Percentiles rank a stretch among this genome's conserved stretches.
phyloP scores from a whole-genome alignment of 768 basidiomycete species.

The Coprinopsis cinerea region DNA sequence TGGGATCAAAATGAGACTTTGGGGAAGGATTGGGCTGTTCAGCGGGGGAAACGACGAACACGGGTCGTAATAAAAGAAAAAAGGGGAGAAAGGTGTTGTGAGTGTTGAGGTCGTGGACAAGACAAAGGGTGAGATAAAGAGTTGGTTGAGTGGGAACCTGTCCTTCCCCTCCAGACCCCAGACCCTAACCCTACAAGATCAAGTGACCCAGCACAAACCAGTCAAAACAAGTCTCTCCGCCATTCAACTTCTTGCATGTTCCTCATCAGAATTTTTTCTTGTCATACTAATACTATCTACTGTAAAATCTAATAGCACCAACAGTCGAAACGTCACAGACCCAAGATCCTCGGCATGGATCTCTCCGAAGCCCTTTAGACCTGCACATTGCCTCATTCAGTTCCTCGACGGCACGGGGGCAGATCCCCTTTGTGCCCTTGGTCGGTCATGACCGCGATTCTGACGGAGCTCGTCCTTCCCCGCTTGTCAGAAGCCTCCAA shows the following conservation, averaged over 20 bases:
- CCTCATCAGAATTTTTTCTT: too few relatives aligned
- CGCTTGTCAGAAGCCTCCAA: neutral
- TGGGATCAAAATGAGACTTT: slow-evolving; percentile 9
- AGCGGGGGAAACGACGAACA: slow-evolving; percentile 12
- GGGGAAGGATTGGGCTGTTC: slow-evolving; percentile 7
- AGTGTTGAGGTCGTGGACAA: slow-evolving; percentile 17
- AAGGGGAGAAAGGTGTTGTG: slow-evolving; percentile 13
- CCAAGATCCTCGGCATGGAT: slow-evolving; percentile 2
- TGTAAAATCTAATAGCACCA: neutral
- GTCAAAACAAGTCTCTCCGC: slow-evolving; percentile 19
- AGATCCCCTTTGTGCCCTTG: neutral
- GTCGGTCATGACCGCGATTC: neutral
- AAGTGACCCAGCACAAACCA: slow-evolving; percentile 31
- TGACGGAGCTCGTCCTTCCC: neutral
- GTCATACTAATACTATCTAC: too few relatives aligned
- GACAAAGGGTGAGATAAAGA: slow-evolving; percentile 11
- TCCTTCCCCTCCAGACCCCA: too few relatives aligned
- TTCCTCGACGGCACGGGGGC: slow-evolving; percentile 3
- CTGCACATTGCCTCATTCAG: neutral
- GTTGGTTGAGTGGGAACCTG: too few relatives aligned
- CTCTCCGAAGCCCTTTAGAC: too few relatives aligned
- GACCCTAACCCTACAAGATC: too few relatives aligned
- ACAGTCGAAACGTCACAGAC: neutral
- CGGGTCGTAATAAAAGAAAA: slow-evolving; percentile 18
- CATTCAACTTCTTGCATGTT: too few relatives aligned